A percentile compares a stretch with the other conserved stretches of the same genome.
phyloP scores from a whole-genome alignment of 352 stramenopile genomes.

The Phytophthora ohioensis region DNA sequence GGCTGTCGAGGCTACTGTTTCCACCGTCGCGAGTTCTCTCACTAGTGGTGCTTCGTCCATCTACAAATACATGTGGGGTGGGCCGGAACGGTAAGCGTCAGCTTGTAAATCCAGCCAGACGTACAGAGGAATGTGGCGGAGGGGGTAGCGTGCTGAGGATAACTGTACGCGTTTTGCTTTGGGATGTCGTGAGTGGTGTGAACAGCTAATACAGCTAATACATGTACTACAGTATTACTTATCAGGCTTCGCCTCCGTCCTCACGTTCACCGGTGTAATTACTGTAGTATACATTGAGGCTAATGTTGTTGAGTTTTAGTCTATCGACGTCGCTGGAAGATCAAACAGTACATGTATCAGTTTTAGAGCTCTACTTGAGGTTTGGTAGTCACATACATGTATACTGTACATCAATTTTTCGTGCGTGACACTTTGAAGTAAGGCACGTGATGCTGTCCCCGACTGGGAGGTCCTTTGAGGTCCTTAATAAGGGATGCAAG shows the following conservation, averaged over 20 bases:
- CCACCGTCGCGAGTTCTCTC: conserved; percentile 81
- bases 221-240: conserved; percentile 17
- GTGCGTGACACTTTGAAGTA: too few species aligned
- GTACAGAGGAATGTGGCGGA: conserved; percentile 18
- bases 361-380: too few species aligned
- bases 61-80: conserved; percentile 87
- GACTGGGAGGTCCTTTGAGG: too few species aligned
- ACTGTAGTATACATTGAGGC: too few species aligned
- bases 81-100: conserved; percentile 34
- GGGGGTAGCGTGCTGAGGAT: conserved; percentile 12
- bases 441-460: too few species aligned
- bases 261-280: not conserved
- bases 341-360: too few species aligned
- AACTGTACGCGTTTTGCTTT: conserved; percentile 20
- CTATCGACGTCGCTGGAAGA: too few species aligned
- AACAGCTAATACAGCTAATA: conserved; percentile 25
- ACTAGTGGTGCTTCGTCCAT: conserved; percentile 81
- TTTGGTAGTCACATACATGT: too few species aligned
- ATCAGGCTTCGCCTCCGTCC: not conserved
- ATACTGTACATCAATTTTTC: too few species aligned
- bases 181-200: conserved; percentile 25
- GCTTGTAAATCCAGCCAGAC: conserved; percentile 22
- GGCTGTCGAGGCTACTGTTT: conserved; percentile 74
- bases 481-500: too few species aligned
- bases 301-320: too few species aligned